phyloP scores from a whole-genome alignment of 2,329 filamentous ascomycete genomes.

The Beauveria caledonica region DNA sequence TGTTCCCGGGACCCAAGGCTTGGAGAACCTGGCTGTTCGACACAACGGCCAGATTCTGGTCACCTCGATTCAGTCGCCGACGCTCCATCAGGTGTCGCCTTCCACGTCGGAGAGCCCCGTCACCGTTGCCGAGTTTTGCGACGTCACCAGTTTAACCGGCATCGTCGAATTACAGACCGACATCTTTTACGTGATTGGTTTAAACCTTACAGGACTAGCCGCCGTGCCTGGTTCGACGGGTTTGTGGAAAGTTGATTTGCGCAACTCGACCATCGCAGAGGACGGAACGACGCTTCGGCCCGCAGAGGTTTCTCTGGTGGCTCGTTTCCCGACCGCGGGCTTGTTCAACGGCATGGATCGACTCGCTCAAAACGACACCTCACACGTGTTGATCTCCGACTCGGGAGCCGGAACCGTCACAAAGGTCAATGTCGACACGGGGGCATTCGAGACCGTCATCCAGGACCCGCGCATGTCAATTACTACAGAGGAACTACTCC shows the following conservation, averaged over 20 bases:
- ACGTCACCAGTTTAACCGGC: not conserved
- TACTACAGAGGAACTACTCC: not conserved
- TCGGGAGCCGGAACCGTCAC: not conserved
- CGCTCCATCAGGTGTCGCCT: not conserved
- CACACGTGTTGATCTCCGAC: not conserved
- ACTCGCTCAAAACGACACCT: not conserved
- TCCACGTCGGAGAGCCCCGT: not conserved
- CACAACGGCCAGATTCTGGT: not conserved
- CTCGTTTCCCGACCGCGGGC: not conserved
- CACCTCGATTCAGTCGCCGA: not conserved
- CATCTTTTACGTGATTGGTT: not conserved
- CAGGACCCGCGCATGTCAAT: not conserved
- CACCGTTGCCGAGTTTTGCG: not conserved
- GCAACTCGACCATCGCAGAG: not conserved
- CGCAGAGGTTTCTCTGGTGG: not conserved
- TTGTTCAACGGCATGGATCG: not conserved
- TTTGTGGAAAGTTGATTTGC: not conserved
- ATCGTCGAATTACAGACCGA: not conserved
- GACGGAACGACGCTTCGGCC: not conserved
- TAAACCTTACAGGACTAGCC: not conserved
- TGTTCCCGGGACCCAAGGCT: no score
- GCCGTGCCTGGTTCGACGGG: not conserved
- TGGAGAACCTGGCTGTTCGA: not conserved
- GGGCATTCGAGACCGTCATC: not conserved
- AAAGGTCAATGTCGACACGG: not conserved